Evolutionary conservation across 208 protist species (phyloP).

Genomic region (Acanthamoeba royreba): DNA sequence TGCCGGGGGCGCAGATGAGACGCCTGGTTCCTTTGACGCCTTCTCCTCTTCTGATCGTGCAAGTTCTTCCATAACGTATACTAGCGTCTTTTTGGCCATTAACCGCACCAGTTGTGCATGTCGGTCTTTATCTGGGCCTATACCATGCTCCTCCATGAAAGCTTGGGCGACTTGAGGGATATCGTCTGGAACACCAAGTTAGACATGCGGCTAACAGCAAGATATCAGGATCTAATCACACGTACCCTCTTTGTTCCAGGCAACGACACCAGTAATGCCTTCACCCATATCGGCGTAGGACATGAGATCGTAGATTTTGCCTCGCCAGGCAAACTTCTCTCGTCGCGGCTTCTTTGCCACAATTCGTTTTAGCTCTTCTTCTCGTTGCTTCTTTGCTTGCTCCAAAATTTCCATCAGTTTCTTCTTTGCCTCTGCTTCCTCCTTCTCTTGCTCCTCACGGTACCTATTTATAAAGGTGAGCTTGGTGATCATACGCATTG

Average conservation of each 20-base stretch:
- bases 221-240: neutral
- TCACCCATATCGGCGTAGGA: neutral
- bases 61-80: neutral
- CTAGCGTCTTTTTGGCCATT: neutral
- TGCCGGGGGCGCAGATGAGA: neutral
- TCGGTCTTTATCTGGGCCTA: neutral
- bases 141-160: neutral
- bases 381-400: neutral
- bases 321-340: neutral
- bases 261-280: neutral
- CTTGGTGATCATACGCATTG: no score
- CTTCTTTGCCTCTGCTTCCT: neutral
- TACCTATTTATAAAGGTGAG: no score
- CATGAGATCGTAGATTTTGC: neutral
- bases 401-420: neutral
- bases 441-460: neutral
- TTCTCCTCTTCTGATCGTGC: neutral
- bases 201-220: neutral
- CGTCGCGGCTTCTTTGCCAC: neutral
- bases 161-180: neutral
- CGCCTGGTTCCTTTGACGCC: neutral
- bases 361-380: neutral
- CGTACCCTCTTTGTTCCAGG: slow-evolving; percentile 21
- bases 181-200: neutral
- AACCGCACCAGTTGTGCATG: neutral